phyloP scores from a whole-genome alignment of 2,329 filamentous ascomycete species.

The Thelonectria blattea region DNA sequence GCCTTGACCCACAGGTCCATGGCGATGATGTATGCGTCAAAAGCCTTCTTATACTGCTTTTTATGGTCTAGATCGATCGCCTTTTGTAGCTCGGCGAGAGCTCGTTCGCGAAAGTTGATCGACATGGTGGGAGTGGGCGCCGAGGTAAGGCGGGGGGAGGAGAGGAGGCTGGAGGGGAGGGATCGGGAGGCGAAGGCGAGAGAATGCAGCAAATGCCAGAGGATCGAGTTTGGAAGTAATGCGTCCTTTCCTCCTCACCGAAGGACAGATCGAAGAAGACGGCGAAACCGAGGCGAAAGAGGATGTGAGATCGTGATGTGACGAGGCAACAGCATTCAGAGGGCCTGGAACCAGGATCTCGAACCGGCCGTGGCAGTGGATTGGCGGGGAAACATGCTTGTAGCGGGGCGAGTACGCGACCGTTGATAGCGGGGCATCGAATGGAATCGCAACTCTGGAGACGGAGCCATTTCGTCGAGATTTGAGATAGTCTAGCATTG shows the following conservation, averaged over 20 bases:
- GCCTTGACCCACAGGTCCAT: conserved; percentile 99
- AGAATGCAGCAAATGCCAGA: conserved; percentile 10
- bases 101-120: conserved; percentile 94
- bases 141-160: conserved; percentile 26
- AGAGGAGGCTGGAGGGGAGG: conserved; percentile 10
- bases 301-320: conserved; percentile 4
- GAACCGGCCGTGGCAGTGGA: conserved; percentile 22
- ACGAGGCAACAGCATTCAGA: conserved; percentile 18
- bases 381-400: conserved; percentile 51
- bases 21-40: conserved; percentile 92
- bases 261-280: neutral
- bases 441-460: conserved; percentile 20
- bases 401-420: conserved; percentile 39
- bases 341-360: neutral
- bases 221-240: neutral
- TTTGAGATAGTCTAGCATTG: neutral
- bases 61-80: conserved; percentile 96
- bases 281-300: neutral
- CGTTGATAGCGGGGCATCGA: conserved; percentile 34
- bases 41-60: conserved; percentile 96
- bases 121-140: conserved; percentile 68
- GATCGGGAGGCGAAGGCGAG: conserved; percentile 7
- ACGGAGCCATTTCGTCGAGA: conserved; percentile 9
- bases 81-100: conserved; percentile 96
- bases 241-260: neutral